Evolutionary conservation across 768 basidiomycete species (phyloP).

Genomic region (Tulasnella sp.): DNA sequence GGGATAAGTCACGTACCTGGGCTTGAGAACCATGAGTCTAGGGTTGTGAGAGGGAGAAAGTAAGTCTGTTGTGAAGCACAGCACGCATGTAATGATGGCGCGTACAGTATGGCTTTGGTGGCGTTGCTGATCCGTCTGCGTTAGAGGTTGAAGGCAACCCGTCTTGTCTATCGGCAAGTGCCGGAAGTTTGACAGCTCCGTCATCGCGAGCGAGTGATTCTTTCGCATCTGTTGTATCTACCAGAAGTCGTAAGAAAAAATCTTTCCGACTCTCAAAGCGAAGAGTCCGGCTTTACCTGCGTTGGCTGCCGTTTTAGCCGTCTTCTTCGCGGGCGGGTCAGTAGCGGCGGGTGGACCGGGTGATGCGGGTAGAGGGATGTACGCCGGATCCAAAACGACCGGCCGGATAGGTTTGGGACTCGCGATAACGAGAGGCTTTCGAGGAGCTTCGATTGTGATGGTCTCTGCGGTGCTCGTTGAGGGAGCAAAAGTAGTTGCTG

Average conservation of each 20-base stretch:
- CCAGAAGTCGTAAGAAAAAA: too few relatives aligned
- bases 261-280: too few relatives aligned
- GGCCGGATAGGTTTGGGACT: too few relatives aligned
- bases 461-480: too few relatives aligned
- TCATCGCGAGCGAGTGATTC: not conserved
- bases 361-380: too few relatives aligned
- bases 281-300: not conserved
- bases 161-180: not conserved
- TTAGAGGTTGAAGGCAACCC: not conserved
- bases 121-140: not conserved
- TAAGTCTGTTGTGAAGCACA: not conserved
- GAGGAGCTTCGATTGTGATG: too few relatives aligned
- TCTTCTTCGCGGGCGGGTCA: not conserved
- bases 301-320: not conserved
- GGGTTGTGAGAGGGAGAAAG: not conserved
- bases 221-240: not conserved
- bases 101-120: not conserved
- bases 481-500: too few relatives aligned
- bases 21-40: not conserved
- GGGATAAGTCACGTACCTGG: not conserved
- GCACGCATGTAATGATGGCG: too few relatives aligned
- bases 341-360: too few relatives aligned
- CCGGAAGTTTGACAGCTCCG: not conserved
- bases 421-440: too few relatives aligned
- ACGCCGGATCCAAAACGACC: not conserved